Percentiles rank a stretch among this genome's conserved stretches.
Conservation (phyloP, 768 basidiomycete genomes). For the Auriscalpium orientale region DNA sequence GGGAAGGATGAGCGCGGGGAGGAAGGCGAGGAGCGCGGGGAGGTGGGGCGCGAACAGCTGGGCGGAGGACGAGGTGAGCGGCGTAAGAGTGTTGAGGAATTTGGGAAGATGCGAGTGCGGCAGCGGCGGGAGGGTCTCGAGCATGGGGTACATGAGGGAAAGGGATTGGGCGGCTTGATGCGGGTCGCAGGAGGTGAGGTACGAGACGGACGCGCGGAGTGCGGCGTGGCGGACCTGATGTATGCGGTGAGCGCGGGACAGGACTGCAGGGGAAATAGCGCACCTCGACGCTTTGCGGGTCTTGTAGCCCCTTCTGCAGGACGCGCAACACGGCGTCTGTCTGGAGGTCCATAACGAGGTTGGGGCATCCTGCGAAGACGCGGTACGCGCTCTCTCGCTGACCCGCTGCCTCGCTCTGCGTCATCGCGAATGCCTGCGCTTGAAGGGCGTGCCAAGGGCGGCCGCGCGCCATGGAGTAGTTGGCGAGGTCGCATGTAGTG, state of each 20-base stretch:
- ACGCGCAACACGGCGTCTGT: conserved; percentile 60
- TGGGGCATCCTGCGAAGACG: conserved; percentile 67
- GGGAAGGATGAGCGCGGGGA: conserved; percentile 66
- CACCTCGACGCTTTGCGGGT: conserved; percentile 57
- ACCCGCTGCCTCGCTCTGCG: conserved; percentile 27
- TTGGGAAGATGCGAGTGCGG: conserved; percentile 47
- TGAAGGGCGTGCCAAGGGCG: conserved; percentile 80
- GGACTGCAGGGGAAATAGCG: background rate
- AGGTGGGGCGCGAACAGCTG: conserved; percentile 71
- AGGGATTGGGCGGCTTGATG: conserved; percentile 55
- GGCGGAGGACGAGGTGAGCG: conserved; percentile 61
- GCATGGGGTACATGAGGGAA: conserved; percentile 60
- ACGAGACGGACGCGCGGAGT: conserved; percentile 61
- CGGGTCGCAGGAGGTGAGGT: conserved; percentile 54
- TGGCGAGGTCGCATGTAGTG: conserved; percentile 69
- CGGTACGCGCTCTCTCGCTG: conserved; percentile 44
- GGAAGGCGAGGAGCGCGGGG: conserved; percentile 55
- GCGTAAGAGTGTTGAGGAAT: conserved; percentile 63
- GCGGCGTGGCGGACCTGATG: conserved; percentile 71
- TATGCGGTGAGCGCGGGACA: no score
- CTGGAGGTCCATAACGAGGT: conserved; percentile 70
- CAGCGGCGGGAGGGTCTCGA: conserved; percentile 62
- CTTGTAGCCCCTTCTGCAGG: conserved; percentile 62
- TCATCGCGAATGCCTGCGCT: conserved; percentile 62
- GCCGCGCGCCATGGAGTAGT: conserved; percentile 65